phyloP scores from a whole-genome alignment of 2,329 filamentous ascomycete genomes.

The Aquanectria penicillioides region DNA sequence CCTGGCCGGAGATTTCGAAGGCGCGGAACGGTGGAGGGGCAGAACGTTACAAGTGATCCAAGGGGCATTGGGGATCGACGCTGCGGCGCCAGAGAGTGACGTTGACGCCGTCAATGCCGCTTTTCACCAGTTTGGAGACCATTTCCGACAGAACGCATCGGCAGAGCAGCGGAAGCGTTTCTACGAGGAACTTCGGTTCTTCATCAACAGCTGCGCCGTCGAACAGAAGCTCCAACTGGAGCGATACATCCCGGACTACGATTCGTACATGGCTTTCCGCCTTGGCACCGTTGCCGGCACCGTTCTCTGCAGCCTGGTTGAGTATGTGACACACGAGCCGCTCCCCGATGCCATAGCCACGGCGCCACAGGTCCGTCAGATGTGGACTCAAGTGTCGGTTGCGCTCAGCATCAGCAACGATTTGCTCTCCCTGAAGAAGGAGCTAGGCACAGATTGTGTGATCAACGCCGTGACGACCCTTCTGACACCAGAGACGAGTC shows the following conservation, averaged over 20 bases:
- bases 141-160: conserved; percentile 12
- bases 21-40: conserved; percentile 39
- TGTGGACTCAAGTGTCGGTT: conserved; percentile 40
- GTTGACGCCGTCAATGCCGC: conserved; percentile 37
- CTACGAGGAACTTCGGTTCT: conserved; percentile 36
- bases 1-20: conserved; percentile 38
- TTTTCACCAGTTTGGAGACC: conserved; percentile 36
- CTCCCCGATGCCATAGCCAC: conserved; percentile 19
- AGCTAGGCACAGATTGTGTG: conserved; percentile 39
- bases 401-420: conserved; percentile 44
- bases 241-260: conserved; percentile 36
- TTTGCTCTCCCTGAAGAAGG: conserved; percentile 46
- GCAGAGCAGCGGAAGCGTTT: conserved; percentile 31
- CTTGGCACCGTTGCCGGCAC: conserved; percentile 41
- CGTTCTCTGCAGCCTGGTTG: conserved; percentile 41
- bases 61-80: conserved; percentile 28
- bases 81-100: background rate
- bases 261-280: conserved; percentile 43
- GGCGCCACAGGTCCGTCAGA: conserved; percentile 12
- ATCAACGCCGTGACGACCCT: conserved; percentile 44
- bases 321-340: conserved; percentile 32
- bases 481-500: conserved; percentile 30
- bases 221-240: conserved; percentile 43
- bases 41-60: conserved; percentile 34
- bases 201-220: conserved; percentile 37